Evolutionary conservation across 2,329 filamentous ascomycete genomes (phyloP), one percentile per base, ranked within the genome.

Genomic region (Trichoderma semiorbis): DNA sequence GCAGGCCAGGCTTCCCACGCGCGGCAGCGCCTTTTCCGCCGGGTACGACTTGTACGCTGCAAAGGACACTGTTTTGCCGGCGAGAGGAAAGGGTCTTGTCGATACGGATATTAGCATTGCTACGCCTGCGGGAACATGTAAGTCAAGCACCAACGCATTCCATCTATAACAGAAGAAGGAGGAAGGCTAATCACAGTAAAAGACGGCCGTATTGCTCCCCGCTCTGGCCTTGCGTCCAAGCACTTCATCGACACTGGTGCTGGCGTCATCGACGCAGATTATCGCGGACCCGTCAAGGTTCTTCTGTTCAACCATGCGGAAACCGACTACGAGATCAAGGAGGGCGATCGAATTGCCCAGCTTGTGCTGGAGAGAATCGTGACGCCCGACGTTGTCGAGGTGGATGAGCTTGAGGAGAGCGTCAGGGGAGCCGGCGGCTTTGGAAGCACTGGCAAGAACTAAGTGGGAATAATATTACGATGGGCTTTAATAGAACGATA

Each of bases 221-320:
- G 95, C 75, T 96, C 93, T n/a, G 94, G 94, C 62, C 91, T 97
- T 43, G 95, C 95, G 3, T 87, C 91, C 73, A 99, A 99, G 85
- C 90, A 98, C 84, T 96, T 95, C 83, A 98, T 99, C 80, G 94
- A 98, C 81, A 96, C 93, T 0, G 94, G 97, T 74, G 96, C 96
- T 0, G 96, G 96, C 69, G 96, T 99, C 75, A 98, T 99, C 77
- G 96, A 99, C 82, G 95, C 95, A 39, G 96, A 99, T 83, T 99
- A 99, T 85, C 89, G 96, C 43, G 96, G 96, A 24, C 93, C 93
- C 76, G 92, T 99, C 78, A 97, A 97, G 86, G 92, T 99, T 30
- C 87, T 99, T 75, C 89, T 99, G 67, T 98, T 98, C 83, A 99
- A 99, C 84, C 91, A 97, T 81, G 88, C 88, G 66, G 94, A 97